Conservation (phyloP, 208 protist genomes). For the Acanthamoeba sp. region DNA sequence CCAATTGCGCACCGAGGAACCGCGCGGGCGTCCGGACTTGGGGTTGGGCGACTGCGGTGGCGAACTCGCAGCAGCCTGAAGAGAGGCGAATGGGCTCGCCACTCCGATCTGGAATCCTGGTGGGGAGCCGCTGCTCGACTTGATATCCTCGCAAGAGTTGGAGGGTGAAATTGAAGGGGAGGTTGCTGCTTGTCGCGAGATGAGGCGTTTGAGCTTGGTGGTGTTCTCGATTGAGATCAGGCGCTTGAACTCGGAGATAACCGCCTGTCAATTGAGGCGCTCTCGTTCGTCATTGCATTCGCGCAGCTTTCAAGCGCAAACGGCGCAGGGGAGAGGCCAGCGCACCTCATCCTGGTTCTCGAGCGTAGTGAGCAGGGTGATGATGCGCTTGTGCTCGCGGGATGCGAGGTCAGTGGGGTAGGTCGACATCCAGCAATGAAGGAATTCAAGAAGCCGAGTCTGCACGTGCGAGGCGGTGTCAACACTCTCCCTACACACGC, state of each 20-base stretch:
- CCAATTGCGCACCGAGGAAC: not conserved
- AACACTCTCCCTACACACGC: not conserved
- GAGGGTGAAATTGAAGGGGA: not conserved
- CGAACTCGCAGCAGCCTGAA: not conserved
- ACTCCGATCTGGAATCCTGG: not conserved
- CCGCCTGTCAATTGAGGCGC: not conserved
- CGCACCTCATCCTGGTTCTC: not conserved
- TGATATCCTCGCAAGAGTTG: not conserved
- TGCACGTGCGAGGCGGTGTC: not conserved
- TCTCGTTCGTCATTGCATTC: no score
- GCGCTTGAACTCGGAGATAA: constrained; percentile 10
- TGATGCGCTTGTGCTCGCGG: constrained; percentile 11
- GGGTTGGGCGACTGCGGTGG: not conserved
- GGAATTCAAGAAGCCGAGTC: not conserved
- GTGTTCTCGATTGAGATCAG: constrained; percentile 23
- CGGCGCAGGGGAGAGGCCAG: not conserved
- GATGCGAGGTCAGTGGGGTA: not conserved
- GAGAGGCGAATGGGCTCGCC: no score
- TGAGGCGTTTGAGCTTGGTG: constrained; percentile 1
- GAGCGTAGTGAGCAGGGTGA: not conserved
- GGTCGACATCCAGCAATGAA: constrained; percentile 16
- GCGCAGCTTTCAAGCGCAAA: not conserved
- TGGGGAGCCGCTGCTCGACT: not conserved
- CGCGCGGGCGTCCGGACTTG: not conserved
- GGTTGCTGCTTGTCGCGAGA: not conserved